Conservation (phyloP, 352 stramenopile genomes). For the Pythium oligandrum region DNA sequence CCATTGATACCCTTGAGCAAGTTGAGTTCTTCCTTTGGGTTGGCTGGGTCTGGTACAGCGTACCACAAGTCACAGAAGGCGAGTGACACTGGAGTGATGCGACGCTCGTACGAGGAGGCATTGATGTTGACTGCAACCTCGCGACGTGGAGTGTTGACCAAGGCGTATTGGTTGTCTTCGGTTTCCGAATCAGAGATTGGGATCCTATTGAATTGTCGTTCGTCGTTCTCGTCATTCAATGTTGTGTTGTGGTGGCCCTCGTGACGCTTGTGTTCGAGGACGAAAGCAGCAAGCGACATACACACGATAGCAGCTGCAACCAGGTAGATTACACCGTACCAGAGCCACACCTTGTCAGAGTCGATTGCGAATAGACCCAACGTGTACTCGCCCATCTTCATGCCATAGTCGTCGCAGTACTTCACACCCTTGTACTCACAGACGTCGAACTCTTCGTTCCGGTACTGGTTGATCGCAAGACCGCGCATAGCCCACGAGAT, state of each 20-base stretch:
- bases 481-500: slow-evolving; percentile 16
- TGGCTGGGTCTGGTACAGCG: too few species aligned
- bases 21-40: slow-evolving; percentile 34
- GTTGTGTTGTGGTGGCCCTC: slow-evolving; percentile 8
- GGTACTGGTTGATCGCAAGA: too few species aligned
- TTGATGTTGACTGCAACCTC: slow-evolving; percentile 4
- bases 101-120: slow-evolving; percentile 1
- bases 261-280: slow-evolving; percentile 13
- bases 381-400: too few species aligned
- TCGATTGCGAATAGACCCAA: slow-evolving; percentile 1
- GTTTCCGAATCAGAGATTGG: background rate
- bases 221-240: slow-evolving; percentile 1
- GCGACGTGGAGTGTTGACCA: background rate
- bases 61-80: slow-evolving; percentile 32
- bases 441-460: too few species aligned
- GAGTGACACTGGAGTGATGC: slow-evolving; percentile 28
- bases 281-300: slow-evolving; percentile 1
- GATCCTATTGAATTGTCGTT: slow-evolving; percentile 1
- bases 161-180: background rate
- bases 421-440: slow-evolving; percentile 15
- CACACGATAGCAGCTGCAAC: slow-evolving; percentile 2
- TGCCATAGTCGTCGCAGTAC: slow-evolving; percentile 16
- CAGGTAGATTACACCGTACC: slow-evolving; percentile 7
- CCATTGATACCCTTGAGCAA: too few species aligned
- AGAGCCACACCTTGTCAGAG: slow-evolving; percentile 4